Base-by-base conservation (phyloP, 2,329 filamentous ascomycete species). In the Didymosphaeria variabile region DNA sequence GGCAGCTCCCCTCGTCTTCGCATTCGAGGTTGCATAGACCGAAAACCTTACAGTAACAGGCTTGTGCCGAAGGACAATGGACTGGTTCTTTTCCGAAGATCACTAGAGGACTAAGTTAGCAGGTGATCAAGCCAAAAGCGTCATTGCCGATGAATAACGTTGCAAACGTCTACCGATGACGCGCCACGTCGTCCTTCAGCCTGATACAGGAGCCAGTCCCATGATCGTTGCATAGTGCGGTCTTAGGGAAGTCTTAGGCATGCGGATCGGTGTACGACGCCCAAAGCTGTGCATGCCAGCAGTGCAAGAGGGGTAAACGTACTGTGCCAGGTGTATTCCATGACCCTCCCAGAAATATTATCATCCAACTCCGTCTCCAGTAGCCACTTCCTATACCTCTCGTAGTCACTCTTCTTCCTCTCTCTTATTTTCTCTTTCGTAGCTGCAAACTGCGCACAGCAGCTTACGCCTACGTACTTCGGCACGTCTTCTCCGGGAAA, bases 11-110 rank as follows among this genome's bases (percentile, higher is more conserved):
- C 19, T 79, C 71, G 1, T 79, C 73, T 13, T 68, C 66, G 50
- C 80, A 82, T 0, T 77, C 67, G 17, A 86, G 65, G 57, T 82
- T 66, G 73, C 89, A 91, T 29, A 89, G 67, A 0, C 88, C 88
- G 67, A 88, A 91, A 17, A 87, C 82, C 44, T 88, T 86, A 77
- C 89, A 91, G 73, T 91, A 91, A 72, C 89, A 91, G 9, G 86
- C 84, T 49, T 81, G 76, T 1, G 87, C 87, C 19, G 80, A 79
- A 0, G 89, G 89, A 65, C 89, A 91, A 66, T 89, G 83, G 1
- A 89, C 82, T 0, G 76, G 63, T 6, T 70, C 67, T 31, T 79
- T 79, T 2, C 76, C 76, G 60, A 79, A 79, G 1, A 79, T 71
- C 57, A 79, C 77, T 78, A 51, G 54, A 45, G 45, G 50, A 23